Evolutionary conservation across 345 rosid species (phyloP), one percentile per base, ranked within the genome.

Genomic region (Gossypium raimondii): DNA sequence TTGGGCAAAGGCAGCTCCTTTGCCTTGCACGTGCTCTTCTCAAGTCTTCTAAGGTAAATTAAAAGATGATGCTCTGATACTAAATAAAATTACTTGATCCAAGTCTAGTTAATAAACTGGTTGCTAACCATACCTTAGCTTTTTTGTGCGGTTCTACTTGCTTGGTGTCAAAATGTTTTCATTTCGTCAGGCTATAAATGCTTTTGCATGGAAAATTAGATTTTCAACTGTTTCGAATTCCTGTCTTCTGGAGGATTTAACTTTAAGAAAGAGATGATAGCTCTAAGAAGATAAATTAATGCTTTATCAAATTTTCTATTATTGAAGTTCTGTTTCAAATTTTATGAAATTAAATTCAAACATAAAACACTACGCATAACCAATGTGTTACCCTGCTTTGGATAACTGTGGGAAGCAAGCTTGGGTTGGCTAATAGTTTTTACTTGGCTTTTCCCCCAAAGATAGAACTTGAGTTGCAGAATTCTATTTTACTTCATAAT

Each of bases 21-120:
- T 94, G 97, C 82, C 93, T 94, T 65, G 92, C 92, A 4, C 95
- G 97, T 24, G 97, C 97, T 48, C 89, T 92, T 73, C 95, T 94
- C 77, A 90, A 87, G 87, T 90, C 89, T 66, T 89, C 95, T 2
- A 92, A 89, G 92, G 96, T 88, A 79, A 76, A 78, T 43, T 12
- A 14, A 57, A 65, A 43, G 65, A 38, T 17, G 24, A 24, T 5
- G 41, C 56, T 67, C 48, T 47, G 25, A 47, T 47, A 2, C 57
- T 24, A 8, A 43, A 65, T 18, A 65, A 43, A 65, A 43, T 43
- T 65, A 18, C 25, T 43, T 18, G 3, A 65, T 65, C 70, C 52
- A 41, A 41, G 3, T 69, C 58, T n/a, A 16, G 4, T 53, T 44
- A 45, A 45, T 18, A 63, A 38, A 38, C n/a, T 27, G n/a, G 65